phyloP scores from a whole-genome alignment of 2,329 filamentous ascomycete genomes.

The Diaporthe citri region DNA sequence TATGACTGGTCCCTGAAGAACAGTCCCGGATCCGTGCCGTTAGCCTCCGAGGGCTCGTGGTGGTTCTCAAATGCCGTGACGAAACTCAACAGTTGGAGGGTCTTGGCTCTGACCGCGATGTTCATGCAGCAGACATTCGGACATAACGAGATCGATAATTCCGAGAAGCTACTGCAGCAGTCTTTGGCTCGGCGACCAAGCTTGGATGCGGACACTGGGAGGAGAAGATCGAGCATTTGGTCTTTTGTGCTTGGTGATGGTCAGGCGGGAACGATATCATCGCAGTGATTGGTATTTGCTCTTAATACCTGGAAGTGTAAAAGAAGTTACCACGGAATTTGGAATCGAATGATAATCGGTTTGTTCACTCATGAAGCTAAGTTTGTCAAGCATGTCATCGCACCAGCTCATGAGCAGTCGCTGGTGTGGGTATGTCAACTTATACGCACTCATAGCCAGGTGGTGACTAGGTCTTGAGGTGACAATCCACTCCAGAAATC shows the following conservation, averaged over 20 bases:
- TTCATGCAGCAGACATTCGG: constrained; percentile 15
- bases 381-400: not conserved
- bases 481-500: not conserved
- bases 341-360: too few species aligned
- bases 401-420: not conserved
- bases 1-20: constrained; percentile 2
- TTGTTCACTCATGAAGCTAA: not conserved
- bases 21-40: not conserved
- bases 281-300: not conserved
- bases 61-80: constrained; percentile 19
- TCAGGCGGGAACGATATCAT: not conserved
- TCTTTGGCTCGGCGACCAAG: not conserved
- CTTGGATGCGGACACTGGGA: not conserved
- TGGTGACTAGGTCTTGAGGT: not conserved
- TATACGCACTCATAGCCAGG: not conserved
- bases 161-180: not conserved
- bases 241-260: constrained; percentile 8
- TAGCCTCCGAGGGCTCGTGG: not conserved
- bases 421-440: not conserved
- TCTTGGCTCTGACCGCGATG: constrained; percentile 12
- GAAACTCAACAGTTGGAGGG: constrained; percentile 14
- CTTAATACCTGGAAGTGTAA: accelerated
- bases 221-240: constrained; percentile 12
- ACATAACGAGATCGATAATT: not conserved
- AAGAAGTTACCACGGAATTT: too few species aligned